Conservation (phyloP, 306 rosid species). For the Mimosa pudica region DNA sequence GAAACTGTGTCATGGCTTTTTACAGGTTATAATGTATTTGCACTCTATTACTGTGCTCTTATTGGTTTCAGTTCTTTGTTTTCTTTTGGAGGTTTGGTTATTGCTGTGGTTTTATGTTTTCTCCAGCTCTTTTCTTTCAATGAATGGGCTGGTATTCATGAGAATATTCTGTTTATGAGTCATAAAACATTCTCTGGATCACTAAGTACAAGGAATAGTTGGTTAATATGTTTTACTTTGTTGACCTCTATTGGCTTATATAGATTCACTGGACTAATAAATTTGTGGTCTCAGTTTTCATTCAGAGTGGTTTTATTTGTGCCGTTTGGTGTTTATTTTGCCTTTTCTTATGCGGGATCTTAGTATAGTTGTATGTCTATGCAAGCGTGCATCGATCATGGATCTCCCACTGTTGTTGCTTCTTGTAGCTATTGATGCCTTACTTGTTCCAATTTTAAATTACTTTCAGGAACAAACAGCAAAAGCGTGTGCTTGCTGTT, state of each 20-base stretch:
- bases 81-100: background rate
- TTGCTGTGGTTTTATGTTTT: background rate
- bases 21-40: background rate
- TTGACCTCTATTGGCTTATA: background rate
- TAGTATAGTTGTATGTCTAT: background rate
- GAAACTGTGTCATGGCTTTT: background rate
- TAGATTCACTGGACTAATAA: background rate
- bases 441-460: slow-evolving; percentile 21
- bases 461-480: slow-evolving; percentile 82
- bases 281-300: background rate
- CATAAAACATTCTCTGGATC: background rate
- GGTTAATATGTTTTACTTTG: background rate
- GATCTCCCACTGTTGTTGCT: background rate
- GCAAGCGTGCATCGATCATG: background rate
- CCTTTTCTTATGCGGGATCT: background rate
- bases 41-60: no score
- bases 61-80: no score
- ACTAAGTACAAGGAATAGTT: background rate
- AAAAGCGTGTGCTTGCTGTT: slow-evolving; percentile 85
- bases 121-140: background rate
- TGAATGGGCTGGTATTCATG: background rate
- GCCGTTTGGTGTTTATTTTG: background rate
- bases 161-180: background rate
- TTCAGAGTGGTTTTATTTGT: background rate
- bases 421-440: slow-evolving; percentile 15